Percentiles rank a stretch among this genome's conserved stretches.
These are phyloP conservation scores for Phoma sp. DNA, from an alignment of 2,329 filamentous ascomycete species.

Conservation along the genomic window DNA sequence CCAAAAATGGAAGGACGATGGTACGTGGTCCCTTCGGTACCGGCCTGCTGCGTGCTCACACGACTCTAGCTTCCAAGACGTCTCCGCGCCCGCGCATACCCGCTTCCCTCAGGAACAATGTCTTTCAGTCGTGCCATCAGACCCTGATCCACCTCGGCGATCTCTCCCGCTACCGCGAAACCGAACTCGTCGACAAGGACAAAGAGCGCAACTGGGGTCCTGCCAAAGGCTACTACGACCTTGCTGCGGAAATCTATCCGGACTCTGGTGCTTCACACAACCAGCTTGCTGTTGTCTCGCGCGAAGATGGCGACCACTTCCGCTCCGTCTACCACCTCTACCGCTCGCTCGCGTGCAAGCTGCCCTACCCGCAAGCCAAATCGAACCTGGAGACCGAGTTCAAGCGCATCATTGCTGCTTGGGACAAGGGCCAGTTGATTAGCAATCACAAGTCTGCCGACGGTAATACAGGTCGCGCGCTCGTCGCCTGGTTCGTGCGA, in stretches of 20 bases:
- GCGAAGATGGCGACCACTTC: slow-evolving; percentile 78
- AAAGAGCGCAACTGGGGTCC: slow-evolving; percentile 79
- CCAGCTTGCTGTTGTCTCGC: slow-evolving; percentile 85
- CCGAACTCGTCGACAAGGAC: slow-evolving; percentile 69
- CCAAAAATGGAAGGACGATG: slow-evolving; percentile 47
- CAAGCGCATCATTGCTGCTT: slow-evolving; percentile 65
- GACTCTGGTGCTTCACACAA: slow-evolving; percentile 83
- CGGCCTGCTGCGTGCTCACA: slow-evolving; percentile 36
- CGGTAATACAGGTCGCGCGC: slow-evolving; percentile 64
- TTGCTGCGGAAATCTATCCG: slow-evolving; percentile 80
- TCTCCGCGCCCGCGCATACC: slow-evolving; percentile 42
- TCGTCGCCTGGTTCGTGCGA: slow-evolving; percentile 82
- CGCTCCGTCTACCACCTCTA: slow-evolving; percentile 90
- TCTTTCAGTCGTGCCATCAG: slow-evolving; percentile 78
- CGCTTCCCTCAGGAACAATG: slow-evolving; percentile 61
- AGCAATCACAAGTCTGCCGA: slow-evolving; percentile 46
- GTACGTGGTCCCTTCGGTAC: slow-evolving; percentile 22
- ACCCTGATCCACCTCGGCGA: slow-evolving; percentile 89
- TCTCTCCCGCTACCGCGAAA: slow-evolving; percentile 81
- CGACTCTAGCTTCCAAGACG: slow-evolving; percentile 43
- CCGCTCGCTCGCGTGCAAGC: slow-evolving; percentile 74
- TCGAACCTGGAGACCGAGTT: slow-evolving; percentile 83
- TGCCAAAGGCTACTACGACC: slow-evolving; percentile 81
- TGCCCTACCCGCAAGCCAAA: slow-evolving; percentile 75
- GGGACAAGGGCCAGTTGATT: slow-evolving; percentile 61